A percentile compares a stretch with the other conserved stretches of the same genome.
Conservation (phyloP, 805 yeast species). For the Wickerhamomyces silvicola region DNA sequence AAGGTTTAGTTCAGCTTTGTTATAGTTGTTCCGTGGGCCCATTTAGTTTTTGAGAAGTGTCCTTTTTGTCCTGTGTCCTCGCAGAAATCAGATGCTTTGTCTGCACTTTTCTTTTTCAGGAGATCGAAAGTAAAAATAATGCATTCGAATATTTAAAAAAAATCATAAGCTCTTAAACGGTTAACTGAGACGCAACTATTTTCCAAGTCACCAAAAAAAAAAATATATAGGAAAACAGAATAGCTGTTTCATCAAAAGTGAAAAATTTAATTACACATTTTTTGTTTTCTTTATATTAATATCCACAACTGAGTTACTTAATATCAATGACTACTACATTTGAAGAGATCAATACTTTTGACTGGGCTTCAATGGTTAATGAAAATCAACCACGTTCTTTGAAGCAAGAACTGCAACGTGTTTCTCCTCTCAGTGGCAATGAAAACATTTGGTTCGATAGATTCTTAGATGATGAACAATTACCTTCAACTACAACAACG, state of each 20-base stretch:
- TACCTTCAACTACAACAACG: slow-evolving; percentile 7
- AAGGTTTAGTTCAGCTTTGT: too few species aligned
- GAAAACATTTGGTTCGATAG: slow-evolving; percentile 20
- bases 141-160: too few species aligned
- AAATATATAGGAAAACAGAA: too few species aligned
- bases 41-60: too few species aligned
- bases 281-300: background rate
- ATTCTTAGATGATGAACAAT: slow-evolving; percentile 9
- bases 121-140: too few species aligned
- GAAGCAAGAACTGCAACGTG: slow-evolving; percentile 6
- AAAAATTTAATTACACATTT: too few species aligned
- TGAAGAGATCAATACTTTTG: slow-evolving; percentile 17
- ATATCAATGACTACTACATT: too few species aligned
- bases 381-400: slow-evolving; percentile 8
- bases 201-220: too few species aligned
- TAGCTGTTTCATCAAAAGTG: too few species aligned
- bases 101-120: slow-evolving; percentile 2
- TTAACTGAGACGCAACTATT: too few species aligned
- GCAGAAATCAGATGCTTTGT: slow-evolving; percentile 2
- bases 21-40: too few species aligned
- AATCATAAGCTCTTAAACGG: background rate
- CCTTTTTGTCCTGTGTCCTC: slow-evolving; percentile 2
- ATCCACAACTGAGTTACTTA: slow-evolving; percentile 1
- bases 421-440: slow-evolving; percentile 10
- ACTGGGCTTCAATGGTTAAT: slow-evolving; percentile 20